phyloP scores from a whole-genome alignment of 306 rosid species.

The Pterocarpus macrocarpus region DNA sequence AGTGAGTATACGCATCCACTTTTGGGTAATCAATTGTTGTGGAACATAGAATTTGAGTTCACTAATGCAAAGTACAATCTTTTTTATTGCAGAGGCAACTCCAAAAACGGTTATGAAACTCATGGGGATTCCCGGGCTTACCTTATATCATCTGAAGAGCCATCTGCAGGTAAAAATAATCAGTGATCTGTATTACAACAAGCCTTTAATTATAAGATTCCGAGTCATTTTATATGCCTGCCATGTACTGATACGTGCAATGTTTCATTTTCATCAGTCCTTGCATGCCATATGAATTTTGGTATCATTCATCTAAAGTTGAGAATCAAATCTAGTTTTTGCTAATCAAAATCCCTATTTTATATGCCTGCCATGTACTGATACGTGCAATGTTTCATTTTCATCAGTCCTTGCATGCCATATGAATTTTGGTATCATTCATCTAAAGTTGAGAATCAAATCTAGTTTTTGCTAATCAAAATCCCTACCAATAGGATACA shows the following conservation, averaged over 20 bases:
- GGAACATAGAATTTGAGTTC: slow-evolving; percentile 24
- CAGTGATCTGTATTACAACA: neutral
- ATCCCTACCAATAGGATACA: neutral
- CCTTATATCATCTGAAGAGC: slow-evolving; percentile 92
- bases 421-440: slow-evolving; percentile 9
- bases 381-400: neutral
- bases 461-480: neutral
- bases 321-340: slow-evolving; percentile 17
- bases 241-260: too few species aligned
- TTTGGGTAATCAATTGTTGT: slow-evolving; percentile 13
- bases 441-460: slow-evolving; percentile 3
- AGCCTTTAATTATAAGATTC: neutral
- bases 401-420: slow-evolving; percentile 6
- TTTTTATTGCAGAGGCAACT: slow-evolving; percentile 84
- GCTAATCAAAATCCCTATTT: neutral
- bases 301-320: neutral
- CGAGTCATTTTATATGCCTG: too few species aligned
- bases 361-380: too few species aligned
- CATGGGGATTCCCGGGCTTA: slow-evolving; percentile 96
- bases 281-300: slow-evolving; percentile 17
- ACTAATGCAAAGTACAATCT: slow-evolving; percentile 45
- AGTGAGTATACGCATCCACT: slow-evolving; percentile 63
- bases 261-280: neutral
- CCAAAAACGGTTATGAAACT: slow-evolving; percentile 98
- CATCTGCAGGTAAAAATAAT: slow-evolving; percentile 88